Base-by-base conservation (phyloP, 176 grass and related monocot genomes). In the Oryza meyeriana region DNA sequence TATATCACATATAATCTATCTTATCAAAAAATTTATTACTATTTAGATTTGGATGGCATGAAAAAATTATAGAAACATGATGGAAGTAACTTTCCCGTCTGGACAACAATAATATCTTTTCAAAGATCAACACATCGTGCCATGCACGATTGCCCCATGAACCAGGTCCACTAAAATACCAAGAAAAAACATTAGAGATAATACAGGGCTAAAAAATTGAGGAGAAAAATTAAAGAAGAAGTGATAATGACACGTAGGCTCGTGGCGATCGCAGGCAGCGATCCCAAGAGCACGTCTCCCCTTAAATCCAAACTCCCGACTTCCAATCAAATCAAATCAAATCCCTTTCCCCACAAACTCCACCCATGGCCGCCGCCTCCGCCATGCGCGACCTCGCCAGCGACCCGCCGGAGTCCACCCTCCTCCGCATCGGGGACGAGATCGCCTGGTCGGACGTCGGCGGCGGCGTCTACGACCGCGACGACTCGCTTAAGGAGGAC, bases 401-500 rank as follows among this genome's bases (percentile, higher is more conserved):
- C 73, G 38, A 74, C 36, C 91, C 87, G 63, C 52, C 89, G 72
- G 90, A 86, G n/a, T 93, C 93, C 0, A 59, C 38, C 33, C 31
- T 44, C 30, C 74, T 80, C 8, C 79, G 40, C 4, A 79, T 83
- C 55, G 91, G 79, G 17, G 85, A 83, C 17, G 93, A 91, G 11
- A 17, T 88, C 73, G 64, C 90, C 31, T 95, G 97, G 97, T 81
- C 77, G 8, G 97, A 87, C 65, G 65, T 94, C 5, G 95, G 92
- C 75, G 93, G 90, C 68, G 91, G 93, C 20, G 96, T 94, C 5
- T 99, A 93, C 75, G 93, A 92, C 68, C 93, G 93, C 20, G 96
- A 99, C 10, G 85, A 93, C n/a, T 99, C 96, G 1, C 86, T 92
- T 22, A 99, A 90, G 86, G 96, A 90, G 64, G 92, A 80, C 91